phyloP scores from a whole-genome alignment of 768 basidiomycete genomes.

The Agaricus sinodeliciosus region DNA sequence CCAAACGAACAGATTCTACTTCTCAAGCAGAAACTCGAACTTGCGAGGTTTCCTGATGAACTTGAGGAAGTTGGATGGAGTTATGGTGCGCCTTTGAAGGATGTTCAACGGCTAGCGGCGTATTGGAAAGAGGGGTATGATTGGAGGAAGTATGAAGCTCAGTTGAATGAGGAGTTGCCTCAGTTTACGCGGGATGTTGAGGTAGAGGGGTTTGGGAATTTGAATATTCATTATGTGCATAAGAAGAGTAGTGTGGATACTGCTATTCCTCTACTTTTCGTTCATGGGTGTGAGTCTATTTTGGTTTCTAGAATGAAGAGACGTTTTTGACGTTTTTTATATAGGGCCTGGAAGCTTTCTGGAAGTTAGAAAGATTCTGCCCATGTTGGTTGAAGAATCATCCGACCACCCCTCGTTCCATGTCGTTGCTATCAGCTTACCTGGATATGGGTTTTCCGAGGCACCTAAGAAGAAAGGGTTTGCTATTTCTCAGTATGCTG shows the following conservation, averaged over 20 bases:
- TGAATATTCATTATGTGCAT: slow-evolving; percentile 52
- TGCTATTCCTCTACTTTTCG: slow-evolving; percentile 35
- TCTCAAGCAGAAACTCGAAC: slow-evolving; percentile 32
- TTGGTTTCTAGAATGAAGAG: too few relatives aligned
- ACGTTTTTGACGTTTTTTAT: background rate
- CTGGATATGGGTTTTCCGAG: slow-evolving; percentile 58
- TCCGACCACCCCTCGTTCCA: slow-evolving; percentile 49
- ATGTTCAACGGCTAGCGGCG: slow-evolving; percentile 36
- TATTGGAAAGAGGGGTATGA: slow-evolving; percentile 46
- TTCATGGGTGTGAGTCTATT: slow-evolving; percentile 50
- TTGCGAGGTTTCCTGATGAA: slow-evolving; percentile 37
- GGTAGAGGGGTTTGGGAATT: slow-evolving; percentile 35
- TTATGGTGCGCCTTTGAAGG: slow-evolving; percentile 44
- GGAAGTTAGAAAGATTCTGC: slow-evolving; percentile 53
- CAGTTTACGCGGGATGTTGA: slow-evolving; percentile 49
- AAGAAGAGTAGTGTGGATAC: slow-evolving; percentile 32
- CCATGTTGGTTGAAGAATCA: slow-evolving; percentile 38
- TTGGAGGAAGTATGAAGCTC: slow-evolving; percentile 45
- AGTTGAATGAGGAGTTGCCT: slow-evolving; percentile 42
- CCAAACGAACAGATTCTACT: slow-evolving; percentile 26
- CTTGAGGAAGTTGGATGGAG: slow-evolving; percentile 22
- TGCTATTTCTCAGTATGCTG: slow-evolving; percentile 38
- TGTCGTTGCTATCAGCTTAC: slow-evolving; percentile 53
- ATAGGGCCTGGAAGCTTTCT: slow-evolving; percentile 58
- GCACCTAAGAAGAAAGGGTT: slow-evolving; percentile 48